Base-by-base conservation (phyloP, 108 stramenopile genomes). In the Epithemia pelagica region DNA sequence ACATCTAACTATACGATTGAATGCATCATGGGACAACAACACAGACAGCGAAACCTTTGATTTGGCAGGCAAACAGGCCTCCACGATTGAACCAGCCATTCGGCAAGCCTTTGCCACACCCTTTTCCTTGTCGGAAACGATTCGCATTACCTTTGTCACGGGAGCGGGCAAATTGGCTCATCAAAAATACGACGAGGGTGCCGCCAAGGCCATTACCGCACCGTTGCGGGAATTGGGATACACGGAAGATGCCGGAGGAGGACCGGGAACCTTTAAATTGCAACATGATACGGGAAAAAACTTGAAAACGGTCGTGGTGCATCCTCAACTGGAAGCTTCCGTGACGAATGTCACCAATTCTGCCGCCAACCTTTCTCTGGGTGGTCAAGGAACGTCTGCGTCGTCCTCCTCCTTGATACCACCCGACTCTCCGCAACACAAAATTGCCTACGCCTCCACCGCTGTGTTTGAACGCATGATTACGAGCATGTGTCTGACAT, bases 261-360 rank as follows among this genome's bases (percentile, higher is more conserved):
- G 88, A 30, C 85, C 90, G 58, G 95, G 95, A 25, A 76, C 78
- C 10, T 97, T 90, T 74, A 97, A 97, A 75, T 60, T 77, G 54
- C 97, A 97, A 72, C 97, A 97, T 74, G 97, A 97, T 72, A 96
- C 95, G 15, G 95, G 94, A 15, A 95, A 95, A 78, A 97, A 95
- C 65, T 59, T 95, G n/a, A 90, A 94, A 60, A 95, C 94, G 22
- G 90, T 95, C 10, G 90, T 96, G 28, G 95, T 97, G 0, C 96
- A 96, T 79, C 97, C 97, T 0, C 72, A 66, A 28, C 71, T 94
- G 15, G 74, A 18, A 59, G 27, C 20, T 0, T 52, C 55, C 57
- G 15, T 46, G 5, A 15, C 5, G 15, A 15, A 5, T 46, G 37
- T 5, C 51, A 66, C 28, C 62, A 32, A 0, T 30, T 68, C 74